Conservation (phyloP, 768 basidiomycete species). For the Collybia mongolica region DNA sequence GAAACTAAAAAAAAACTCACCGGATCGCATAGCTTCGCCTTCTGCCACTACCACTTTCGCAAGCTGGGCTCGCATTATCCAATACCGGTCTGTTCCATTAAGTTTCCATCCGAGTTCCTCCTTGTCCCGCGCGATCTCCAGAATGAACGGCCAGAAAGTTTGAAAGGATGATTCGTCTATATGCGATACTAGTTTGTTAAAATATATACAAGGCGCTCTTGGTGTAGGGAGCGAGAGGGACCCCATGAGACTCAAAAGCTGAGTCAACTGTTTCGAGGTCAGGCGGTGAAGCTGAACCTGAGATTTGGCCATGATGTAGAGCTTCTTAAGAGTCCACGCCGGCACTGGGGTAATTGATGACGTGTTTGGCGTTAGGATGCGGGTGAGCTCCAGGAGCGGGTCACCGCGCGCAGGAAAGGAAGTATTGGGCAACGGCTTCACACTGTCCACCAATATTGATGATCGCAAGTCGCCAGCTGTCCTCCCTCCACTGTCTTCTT, state of each 20-base stretch:
- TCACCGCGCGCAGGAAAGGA: constrained; percentile 5
- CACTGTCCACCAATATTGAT: neutral
- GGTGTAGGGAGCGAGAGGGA: constrained; percentile 38
- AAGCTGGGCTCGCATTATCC: constrained; percentile 54
- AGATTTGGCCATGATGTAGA: constrained; percentile 37
- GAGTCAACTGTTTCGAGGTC: constrained; percentile 31
- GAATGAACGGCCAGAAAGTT: constrained; percentile 50
- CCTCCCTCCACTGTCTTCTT: too few species aligned
- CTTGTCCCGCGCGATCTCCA: constrained; percentile 46
- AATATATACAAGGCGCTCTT: constrained; percentile 21
- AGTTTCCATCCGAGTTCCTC: constrained; percentile 26
- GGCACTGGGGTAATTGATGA: constrained; percentile 12
- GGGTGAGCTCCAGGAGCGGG: constrained; percentile 9
- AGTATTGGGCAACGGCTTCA: too few species aligned
- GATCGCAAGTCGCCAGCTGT: neutral
- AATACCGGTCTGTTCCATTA: constrained; percentile 53
- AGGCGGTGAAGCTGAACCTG: constrained; percentile 32
- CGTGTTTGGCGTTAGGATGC: constrained; percentile 20
- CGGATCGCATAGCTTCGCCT: constrained; percentile 14
- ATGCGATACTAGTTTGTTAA: constrained; percentile 28
- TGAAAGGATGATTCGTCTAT: constrained; percentile 16
- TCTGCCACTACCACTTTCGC: constrained; percentile 21
- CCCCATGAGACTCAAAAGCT: constrained; percentile 49
- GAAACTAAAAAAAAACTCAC: constrained; percentile 6
- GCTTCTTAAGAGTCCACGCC: constrained; percentile 31